Percentiles rank a stretch among this genome's conserved stretches.
Evolutionary conservation across 306 rosid species (phyloP).

Genomic region (Acmispon strigosus): DNA sequence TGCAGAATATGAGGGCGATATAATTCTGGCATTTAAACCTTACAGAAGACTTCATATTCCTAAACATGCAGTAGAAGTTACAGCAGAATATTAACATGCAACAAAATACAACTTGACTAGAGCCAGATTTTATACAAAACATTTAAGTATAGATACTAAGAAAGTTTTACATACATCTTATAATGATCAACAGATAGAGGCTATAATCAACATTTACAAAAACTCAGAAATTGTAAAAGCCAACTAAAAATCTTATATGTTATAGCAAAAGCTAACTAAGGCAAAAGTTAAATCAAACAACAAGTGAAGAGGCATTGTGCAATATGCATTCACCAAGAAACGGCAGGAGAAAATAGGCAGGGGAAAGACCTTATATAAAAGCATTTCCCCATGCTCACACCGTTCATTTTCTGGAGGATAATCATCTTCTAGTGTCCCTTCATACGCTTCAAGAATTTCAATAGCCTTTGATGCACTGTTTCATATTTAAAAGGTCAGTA

Average conservation of each 20-base stretch:
- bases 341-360: neutral
- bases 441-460: constrained; percentile 96
- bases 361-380: constrained; percentile 71
- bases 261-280: neutral
- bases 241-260: neutral
- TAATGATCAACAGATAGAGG: neutral
- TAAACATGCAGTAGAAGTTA: neutral
- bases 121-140: neutral
- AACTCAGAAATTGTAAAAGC: neutral
- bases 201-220: neutral
- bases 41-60: neutral
- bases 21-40: neutral
- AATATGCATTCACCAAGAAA: constrained; percentile 17
- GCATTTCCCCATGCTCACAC: constrained; percentile 95
- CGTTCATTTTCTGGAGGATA: constrained; percentile 90
- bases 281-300: neutral
- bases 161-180: neutral
- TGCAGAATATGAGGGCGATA: constrained; percentile 9
- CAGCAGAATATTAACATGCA: neutral
- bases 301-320: neutral
- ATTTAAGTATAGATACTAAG: constrained; percentile 1
- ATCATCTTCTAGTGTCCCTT: constrained; percentile 94
- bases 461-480: constrained; percentile 76
- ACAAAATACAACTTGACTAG: constrained; percentile 2
- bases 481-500: constrained; percentile 17